These are phyloP conservation scores for Tolypocladium pustulatum DNA, from an alignment of 2,329 filamentous ascomycete species.

Conservation along the genomic window DNA sequence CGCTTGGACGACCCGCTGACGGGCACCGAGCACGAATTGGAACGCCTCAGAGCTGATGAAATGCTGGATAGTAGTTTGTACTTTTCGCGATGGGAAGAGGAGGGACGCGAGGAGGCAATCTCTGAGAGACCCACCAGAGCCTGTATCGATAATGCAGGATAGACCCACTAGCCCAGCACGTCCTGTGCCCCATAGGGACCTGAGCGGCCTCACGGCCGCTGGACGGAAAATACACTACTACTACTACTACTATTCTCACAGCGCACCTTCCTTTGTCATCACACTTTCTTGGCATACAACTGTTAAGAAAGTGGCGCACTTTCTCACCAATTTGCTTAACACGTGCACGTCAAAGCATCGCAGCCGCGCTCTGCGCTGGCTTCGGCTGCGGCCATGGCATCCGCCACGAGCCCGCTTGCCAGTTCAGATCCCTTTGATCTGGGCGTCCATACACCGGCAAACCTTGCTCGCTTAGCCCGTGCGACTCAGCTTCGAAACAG, in stretches of 20 bases:
- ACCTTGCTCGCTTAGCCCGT: neutral
- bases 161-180: neutral
- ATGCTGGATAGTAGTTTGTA: constrained; percentile 1
- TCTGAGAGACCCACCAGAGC: neutral
- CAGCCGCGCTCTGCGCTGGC: neutral
- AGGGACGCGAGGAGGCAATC: neutral
- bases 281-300: neutral
- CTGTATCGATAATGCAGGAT: neutral
- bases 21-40: neutral
- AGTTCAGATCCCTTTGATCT: neutral
- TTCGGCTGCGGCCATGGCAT: neutral
- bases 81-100: neutral
- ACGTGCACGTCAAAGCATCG: neutral
- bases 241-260: too few species aligned
- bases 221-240: too few species aligned
- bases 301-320: neutral
- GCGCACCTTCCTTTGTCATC: too few species aligned
- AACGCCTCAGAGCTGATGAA: neutral
- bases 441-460: neutral
- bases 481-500: neutral
- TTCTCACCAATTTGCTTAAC: neutral
- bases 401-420: neutral
- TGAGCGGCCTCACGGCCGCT: neutral
- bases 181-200: neutral
- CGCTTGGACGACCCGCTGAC: constrained; percentile 1